phyloP scores from a whole-genome alignment of 2,329 filamentous ascomycete species.

The Trichophyton benhamiae region DNA sequence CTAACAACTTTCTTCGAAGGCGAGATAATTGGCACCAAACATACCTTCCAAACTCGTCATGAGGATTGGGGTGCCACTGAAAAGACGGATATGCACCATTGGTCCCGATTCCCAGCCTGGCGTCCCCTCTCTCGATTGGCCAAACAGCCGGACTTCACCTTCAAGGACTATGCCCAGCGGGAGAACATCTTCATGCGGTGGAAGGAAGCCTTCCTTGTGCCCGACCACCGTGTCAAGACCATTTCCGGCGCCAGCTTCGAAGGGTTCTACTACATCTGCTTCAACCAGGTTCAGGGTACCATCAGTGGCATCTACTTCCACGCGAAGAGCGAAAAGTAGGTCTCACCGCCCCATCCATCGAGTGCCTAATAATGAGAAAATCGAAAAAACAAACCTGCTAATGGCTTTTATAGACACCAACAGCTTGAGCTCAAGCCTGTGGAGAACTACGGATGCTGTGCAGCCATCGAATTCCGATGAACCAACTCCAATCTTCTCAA shows the following conservation, averaged over 20 bases:
- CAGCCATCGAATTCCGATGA: constrained; percentile 76
- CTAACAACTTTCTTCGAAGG: constrained; percentile 96
- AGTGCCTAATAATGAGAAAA: not conserved
- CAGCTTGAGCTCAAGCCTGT: constrained; percentile 85
- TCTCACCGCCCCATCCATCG: constrained; percentile 16
- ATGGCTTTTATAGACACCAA: constrained; percentile 54
- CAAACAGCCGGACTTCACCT: constrained; percentile 46
- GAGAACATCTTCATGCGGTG: constrained; percentile 97
- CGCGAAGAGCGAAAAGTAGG: constrained; percentile 91
- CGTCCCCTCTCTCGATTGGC: constrained; percentile 58
- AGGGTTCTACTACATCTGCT: constrained; percentile 98
- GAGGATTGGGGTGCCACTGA: constrained; percentile 83
- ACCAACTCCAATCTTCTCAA: not conserved
- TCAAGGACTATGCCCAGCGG: constrained; percentile 59
- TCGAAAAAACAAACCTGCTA: not conserved
- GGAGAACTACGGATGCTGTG: constrained; percentile 68
- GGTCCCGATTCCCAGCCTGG: constrained; percentile 82
- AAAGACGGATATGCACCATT: constrained; percentile 85
- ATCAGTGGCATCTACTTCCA: constrained; percentile 97
- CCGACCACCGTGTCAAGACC: constrained; percentile 80
- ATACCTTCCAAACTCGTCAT: constrained; percentile 85
- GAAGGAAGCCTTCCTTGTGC: constrained; percentile 97
- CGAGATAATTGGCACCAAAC: constrained; percentile 90
- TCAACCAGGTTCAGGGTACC: constrained; percentile 77
- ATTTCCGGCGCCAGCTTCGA: constrained; percentile 95